phyloP scores from a whole-genome alignment of 2,329 filamentous ascomycete genomes.

The Fusarium odoratissimum region DNA sequence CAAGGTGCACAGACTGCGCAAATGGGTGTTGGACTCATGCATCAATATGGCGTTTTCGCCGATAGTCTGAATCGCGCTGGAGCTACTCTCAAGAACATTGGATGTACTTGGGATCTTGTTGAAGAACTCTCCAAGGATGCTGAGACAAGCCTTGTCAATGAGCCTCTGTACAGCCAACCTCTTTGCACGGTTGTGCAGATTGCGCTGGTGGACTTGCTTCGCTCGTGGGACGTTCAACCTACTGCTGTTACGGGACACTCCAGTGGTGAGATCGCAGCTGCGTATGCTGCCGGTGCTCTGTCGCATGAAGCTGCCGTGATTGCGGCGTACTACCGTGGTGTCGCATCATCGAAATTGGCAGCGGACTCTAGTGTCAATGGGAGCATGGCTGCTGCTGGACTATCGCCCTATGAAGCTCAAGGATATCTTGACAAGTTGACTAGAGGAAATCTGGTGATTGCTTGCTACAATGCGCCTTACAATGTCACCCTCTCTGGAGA shows the following conservation, averaged over 20 bases:
- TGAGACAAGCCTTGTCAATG: neutral
- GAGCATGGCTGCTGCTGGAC: neutral
- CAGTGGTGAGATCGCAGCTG: neutral
- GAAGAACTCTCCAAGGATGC: neutral
- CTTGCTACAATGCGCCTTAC: neutral
- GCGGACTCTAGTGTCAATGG: neutral
- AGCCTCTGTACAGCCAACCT: neutral
- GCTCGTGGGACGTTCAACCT: neutral
- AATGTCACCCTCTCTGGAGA: neutral
- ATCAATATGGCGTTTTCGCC: neutral
- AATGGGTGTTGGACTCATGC: neutral
- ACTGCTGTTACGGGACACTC: constrained; percentile 1
- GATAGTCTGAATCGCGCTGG: neutral
- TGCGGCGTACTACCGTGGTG: neutral
- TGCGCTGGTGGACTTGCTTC: neutral
- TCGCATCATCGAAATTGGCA: neutral
- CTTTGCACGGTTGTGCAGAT: neutral
- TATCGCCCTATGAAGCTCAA: neutral
- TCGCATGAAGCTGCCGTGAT: neutral
- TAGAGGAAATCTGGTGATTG: neutral
- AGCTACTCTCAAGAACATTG: neutral
- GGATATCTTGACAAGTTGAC: neutral
- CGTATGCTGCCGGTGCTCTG: neutral
- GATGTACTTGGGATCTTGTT: neutral
- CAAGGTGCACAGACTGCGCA: neutral